A percentile compares a stretch with the other conserved stretches of the same genome.
Evolutionary conservation across 345 rosid genomes (phyloP).

Genomic region (Gossypium herbaceum): DNA sequence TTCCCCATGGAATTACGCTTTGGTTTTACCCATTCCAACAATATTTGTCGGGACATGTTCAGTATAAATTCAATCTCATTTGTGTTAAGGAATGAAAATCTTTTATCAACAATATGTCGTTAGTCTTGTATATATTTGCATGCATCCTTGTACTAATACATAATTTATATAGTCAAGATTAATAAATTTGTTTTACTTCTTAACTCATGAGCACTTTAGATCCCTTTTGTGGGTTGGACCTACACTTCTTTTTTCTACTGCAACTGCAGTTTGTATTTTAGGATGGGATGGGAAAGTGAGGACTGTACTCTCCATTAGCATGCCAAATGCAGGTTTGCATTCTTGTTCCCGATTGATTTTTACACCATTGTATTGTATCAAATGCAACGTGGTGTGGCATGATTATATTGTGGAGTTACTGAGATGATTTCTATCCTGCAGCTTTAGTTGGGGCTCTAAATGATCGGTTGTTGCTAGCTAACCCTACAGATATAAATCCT

Average conservation of each 20-base stretch:
- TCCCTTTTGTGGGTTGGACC: slow-evolving; percentile 98
- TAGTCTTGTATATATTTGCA: background rate
- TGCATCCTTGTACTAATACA: slow-evolving; percentile 6
- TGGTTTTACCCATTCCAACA: background rate
- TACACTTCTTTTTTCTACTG: slow-evolving; percentile 89
- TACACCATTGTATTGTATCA: background rate
- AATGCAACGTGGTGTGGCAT: slow-evolving; percentile 10
- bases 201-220: slow-evolving; percentile 70
- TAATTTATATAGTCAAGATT: slow-evolving; percentile 7
- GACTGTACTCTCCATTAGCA: slow-evolving; percentile 79
- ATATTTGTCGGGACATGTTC: background rate
- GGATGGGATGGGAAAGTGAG: slow-evolving; percentile 98
- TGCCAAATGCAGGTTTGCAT: slow-evolving; percentile 79
- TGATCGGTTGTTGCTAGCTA: slow-evolving; percentile 79
- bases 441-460: slow-evolving; percentile 90
- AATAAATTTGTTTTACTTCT: slow-evolving; percentile 34
- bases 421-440: slow-evolving; percentile 31
- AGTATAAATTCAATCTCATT: background rate
- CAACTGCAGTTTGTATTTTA: slow-evolving; percentile 74
- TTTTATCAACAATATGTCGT: background rate
- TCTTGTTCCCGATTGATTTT: slow-evolving; percentile 12
- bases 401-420: slow-evolving; percentile 20
- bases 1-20: background rate
- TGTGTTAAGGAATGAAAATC: background rate
- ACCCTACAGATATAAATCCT: slow-evolving; percentile 83